phyloP scores from a whole-genome alignment of 345 rosid genomes.

The Eutrema heterophyllum region DNA sequence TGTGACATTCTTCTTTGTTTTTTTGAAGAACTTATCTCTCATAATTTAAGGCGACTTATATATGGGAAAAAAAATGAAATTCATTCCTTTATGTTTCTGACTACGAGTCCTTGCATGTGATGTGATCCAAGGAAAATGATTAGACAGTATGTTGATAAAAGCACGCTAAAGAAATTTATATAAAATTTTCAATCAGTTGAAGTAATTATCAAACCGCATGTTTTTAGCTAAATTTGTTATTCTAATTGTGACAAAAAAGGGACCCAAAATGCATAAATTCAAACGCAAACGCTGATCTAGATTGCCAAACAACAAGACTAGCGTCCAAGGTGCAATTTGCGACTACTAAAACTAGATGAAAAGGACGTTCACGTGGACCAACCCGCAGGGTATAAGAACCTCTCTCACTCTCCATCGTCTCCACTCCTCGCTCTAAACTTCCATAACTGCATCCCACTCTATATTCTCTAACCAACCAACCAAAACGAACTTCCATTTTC shows the following conservation, averaged over 20 bases:
- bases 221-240: neutral
- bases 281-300: constrained; percentile 20
- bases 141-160: neutral
- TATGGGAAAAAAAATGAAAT: neutral
- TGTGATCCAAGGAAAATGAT: constrained; percentile 1
- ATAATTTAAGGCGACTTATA: neutral
- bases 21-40: neutral
- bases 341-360: neutral
- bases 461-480: constrained; percentile 15
- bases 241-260: neutral
- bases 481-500: constrained; percentile 24
- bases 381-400: constrained; percentile 24
- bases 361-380: constrained; percentile 26
- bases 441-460: constrained; percentile 31
- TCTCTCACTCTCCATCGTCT: neutral
- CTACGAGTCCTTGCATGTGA: neutral
- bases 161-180: neutral
- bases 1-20: neutral
- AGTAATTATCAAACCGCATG: constrained; percentile 6
- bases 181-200: neutral
- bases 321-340: constrained; percentile 12
- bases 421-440: constrained; percentile 24
- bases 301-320: neutral
- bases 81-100: neutral
- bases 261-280: neutral